Base-by-base conservation (phyloP, 192 early-diverging fungal species). In the Dissophora globulifera region DNA sequence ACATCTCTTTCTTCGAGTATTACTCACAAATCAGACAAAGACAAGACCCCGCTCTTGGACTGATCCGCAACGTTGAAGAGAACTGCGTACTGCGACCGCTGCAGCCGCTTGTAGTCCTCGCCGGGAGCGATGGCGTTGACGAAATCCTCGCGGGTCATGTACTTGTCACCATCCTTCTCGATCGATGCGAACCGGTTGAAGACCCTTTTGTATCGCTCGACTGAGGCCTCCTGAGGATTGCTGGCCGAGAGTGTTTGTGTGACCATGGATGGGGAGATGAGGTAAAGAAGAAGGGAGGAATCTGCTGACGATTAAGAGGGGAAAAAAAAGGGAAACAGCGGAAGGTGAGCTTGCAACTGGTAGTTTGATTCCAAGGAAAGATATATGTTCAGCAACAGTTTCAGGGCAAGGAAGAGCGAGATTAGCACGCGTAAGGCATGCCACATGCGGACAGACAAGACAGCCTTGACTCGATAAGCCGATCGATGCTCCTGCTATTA, bases 111-210 rank as follows among this genome's bases (percentile, higher is more conserved):
- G 76, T 85, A 86, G 53, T 87, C 84, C 62, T 84, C 85, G 8
- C 71, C 82, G 30, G 81, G 85, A 15, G 83, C 80, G n/a, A 90
- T 79, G 12, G 88, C 87, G 26, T 64, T 70, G 31, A 85, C 67
- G 50, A 90, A 90, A 59, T 90, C 88, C 27, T 85, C 86, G 50
- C 69, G 60, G 40, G 68, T 83, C 88, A 90, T 89, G 62, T 68
- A 85, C 45, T 78, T 75, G 45, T 81, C 62, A 33, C 81, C 83
- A 27, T 86, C 68, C 40, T 78, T 69, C 31, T 86, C 76, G 35
- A 86, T 49, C 7, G 84, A 83, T 13, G 88, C 86, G 70, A 81
- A 69, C 22, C 79, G 75, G 32, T 74, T 61, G 26, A 88, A 88
- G 33, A 67, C 25, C 25, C 63, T 66, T 46, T 83, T 83, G 54